phyloP scores from a whole-genome alignment of 495 filamentous ascomycete genomes.

The Hyaloscypha finlandica region DNA sequence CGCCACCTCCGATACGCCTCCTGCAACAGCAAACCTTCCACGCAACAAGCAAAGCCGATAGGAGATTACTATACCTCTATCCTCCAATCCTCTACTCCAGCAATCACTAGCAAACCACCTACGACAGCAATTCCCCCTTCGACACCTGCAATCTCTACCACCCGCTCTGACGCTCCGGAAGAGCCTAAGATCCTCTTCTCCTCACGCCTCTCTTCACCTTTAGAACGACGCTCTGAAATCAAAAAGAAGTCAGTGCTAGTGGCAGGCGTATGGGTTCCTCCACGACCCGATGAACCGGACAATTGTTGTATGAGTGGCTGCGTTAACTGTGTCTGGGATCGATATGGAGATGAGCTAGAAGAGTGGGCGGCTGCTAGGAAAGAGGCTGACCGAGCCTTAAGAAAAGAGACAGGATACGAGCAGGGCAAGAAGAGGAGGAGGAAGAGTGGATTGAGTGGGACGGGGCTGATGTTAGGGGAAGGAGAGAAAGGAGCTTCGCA shows the following conservation, averaged over 20 bases:
- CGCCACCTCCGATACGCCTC: conserved; percentile 19
- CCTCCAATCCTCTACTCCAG: conserved; percentile 23
- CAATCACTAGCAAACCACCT: conserved; percentile 19
- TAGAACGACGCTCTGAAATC: conserved; percentile 62
- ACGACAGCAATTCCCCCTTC: conserved; percentile 21
- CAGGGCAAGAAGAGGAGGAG: conserved; percentile 53
- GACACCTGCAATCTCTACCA: conserved; percentile 10
- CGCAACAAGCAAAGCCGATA: conserved; percentile 32
- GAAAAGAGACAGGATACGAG: conserved; percentile 38
- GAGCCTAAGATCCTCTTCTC: conserved; percentile 29
- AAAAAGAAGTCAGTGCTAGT: conserved; percentile 59
- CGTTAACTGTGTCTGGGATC: conserved; percentile 97
- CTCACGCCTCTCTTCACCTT: conserved; percentile 29
- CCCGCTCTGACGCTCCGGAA: not conserved
- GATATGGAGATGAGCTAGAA: conserved; percentile 86
- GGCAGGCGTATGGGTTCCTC: conserved; percentile 81
- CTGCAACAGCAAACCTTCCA: conserved; percentile 20
- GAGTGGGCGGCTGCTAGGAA: conserved; percentile 68
- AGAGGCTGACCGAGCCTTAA: conserved; percentile 52
- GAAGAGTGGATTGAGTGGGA: conserved; percentile 36
- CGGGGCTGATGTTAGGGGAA: conserved; percentile 34
- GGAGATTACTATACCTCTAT: conserved; percentile 32
- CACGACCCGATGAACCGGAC: conserved; percentile 85
- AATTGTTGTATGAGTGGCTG: conserved; percentile 99
- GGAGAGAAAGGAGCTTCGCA: conserved; percentile 38